phyloP scores from a whole-genome alignment of 805 yeast species.

The Pichia exigua region DNA sequence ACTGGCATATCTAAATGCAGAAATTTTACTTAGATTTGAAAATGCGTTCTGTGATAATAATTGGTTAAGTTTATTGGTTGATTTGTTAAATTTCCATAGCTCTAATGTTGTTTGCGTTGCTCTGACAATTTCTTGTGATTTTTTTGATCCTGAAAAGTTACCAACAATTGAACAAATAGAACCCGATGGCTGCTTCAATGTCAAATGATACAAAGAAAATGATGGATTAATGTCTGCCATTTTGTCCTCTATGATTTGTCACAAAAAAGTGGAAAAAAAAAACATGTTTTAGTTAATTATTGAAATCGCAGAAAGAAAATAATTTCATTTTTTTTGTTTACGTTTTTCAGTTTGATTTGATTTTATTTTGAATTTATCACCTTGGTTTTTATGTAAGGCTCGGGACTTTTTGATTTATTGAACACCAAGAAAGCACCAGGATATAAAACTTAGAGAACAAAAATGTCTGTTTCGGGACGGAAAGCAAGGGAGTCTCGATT shows the following conservation, averaged over 20 bases:
- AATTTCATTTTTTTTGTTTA: neutral
- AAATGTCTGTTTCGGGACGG: neutral
- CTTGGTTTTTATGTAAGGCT: neutral
- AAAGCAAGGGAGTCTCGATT: neutral
- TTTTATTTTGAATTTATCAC: neutral
- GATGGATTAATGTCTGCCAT: conserved; percentile 26
- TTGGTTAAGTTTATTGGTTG: conserved; percentile 46
- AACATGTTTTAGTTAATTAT: neutral
- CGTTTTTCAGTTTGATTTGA: neutral
- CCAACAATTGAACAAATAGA: conserved; percentile 56
- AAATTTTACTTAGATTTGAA: conserved; percentile 49
- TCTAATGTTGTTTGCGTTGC: conserved; percentile 50
- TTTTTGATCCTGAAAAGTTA: conserved; percentile 47
- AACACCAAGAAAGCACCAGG: neutral
- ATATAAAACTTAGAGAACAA: neutral
- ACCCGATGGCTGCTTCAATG: conserved; percentile 55
- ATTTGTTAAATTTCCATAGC: conserved; percentile 43
- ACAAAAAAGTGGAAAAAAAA: neutral
- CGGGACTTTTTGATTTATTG: neutral
- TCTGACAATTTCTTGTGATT: conserved; percentile 54
- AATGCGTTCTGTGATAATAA: conserved; percentile 41
- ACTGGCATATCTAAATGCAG: conserved; percentile 46
- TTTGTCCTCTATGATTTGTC: neutral
- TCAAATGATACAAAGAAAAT: conserved; percentile 59
- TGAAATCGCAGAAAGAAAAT: neutral